phyloP scores from a whole-genome alignment of 768 basidiomycete genomes.

The Harrya chromipes region DNA sequence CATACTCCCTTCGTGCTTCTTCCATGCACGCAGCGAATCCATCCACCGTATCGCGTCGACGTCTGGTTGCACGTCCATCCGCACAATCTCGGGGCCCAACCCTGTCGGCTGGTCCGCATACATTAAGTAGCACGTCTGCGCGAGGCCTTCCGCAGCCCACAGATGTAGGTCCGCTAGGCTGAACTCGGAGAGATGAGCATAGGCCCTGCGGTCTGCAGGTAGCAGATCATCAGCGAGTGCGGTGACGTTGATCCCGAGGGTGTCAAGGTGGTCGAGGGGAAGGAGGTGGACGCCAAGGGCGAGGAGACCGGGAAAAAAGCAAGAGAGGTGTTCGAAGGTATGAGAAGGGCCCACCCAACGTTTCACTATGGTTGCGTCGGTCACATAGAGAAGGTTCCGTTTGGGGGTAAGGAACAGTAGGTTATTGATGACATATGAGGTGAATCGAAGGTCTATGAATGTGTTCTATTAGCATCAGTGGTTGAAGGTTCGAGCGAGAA shows the following conservation, averaged over 20 bases:
- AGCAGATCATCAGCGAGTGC: slow-evolving; percentile 30
- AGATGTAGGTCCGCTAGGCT: slow-evolving; percentile 59
- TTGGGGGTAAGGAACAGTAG: slow-evolving; percentile 31
- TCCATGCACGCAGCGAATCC: slow-evolving; percentile 44
- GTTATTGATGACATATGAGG: slow-evolving; percentile 57
- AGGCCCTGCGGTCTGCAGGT: slow-evolving; percentile 26
- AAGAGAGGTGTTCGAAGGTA: slow-evolving; percentile 67
- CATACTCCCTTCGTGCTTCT: slow-evolving; percentile 19
- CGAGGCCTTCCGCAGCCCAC: slow-evolving; percentile 76
- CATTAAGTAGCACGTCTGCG: slow-evolving; percentile 65
- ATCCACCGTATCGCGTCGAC: slow-evolving; percentile 21
- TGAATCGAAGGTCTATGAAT: slow-evolving; percentile 53
- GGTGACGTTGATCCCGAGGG: slow-evolving; percentile 44
- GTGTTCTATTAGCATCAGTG: not conserved
- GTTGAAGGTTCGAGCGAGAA: too few relatives aligned
- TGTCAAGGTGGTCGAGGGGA: slow-evolving; percentile 49
- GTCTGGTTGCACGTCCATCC: slow-evolving; percentile 13
- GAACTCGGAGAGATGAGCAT: slow-evolving; percentile 39
- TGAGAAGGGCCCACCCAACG: slow-evolving; percentile 37
- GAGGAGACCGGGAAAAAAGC: slow-evolving; percentile 74
- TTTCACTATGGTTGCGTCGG: slow-evolving; percentile 39
- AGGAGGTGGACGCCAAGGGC: slow-evolving; percentile 68
- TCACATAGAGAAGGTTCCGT: slow-evolving; percentile 50
- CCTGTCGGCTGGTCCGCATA: slow-evolving; percentile 72
- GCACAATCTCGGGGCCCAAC: slow-evolving; percentile 55